phyloP scores from a whole-genome alignment of 768 basidiomycete species.

The Lentinula raphanica region DNA sequence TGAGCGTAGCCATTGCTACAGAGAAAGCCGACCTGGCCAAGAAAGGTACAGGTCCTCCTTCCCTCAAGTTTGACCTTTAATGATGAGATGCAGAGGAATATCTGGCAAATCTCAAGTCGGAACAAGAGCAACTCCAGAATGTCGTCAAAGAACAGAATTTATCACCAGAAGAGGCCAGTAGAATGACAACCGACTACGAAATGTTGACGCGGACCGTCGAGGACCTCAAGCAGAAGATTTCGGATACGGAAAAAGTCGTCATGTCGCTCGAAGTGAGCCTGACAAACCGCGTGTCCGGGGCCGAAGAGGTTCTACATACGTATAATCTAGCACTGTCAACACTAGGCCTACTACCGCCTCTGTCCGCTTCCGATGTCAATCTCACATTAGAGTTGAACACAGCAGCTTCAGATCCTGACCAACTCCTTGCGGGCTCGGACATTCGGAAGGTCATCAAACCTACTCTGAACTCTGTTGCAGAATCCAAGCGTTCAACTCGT shows the following conservation, averaged over 20 bases:
- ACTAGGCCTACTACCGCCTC: slow-evolving; percentile 73
- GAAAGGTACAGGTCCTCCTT: slow-evolving; percentile 36
- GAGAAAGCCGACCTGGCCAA: slow-evolving; percentile 61
- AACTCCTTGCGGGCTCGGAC: slow-evolving; percentile 64
- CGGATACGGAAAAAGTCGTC: slow-evolving; percentile 65
- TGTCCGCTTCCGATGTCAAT: slow-evolving; percentile 67
- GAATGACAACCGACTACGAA: slow-evolving; percentile 90
- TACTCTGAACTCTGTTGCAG: slow-evolving; percentile 65
- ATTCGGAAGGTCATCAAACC: slow-evolving; percentile 73
- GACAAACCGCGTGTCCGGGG: slow-evolving; percentile 69
- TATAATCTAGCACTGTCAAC: slow-evolving; percentile 74
- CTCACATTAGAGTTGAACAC: slow-evolving; percentile 80
- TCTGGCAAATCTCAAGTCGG: slow-evolving; percentile 57
- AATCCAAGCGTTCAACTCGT: slow-evolving; percentile 64
- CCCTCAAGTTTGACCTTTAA: not conserved
- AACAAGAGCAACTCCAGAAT: slow-evolving; percentile 56
- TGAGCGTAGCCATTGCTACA: slow-evolving; percentile 59
- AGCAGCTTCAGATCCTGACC: slow-evolving; percentile 63
- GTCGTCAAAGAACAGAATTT: slow-evolving; percentile 86
- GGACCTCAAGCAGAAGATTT: slow-evolving; percentile 70
- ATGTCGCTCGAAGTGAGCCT: slow-evolving; percentile 82
- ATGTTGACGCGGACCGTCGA: slow-evolving; percentile 66
- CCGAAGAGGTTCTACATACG: slow-evolving; percentile 76
- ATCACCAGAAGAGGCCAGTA: slow-evolving; percentile 82
- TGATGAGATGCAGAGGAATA: slow-evolving; percentile 41